A percentile compares a stretch with the other conserved stretches of the same genome.
Conservation (phyloP, 169 alveolate species). For the Eimeria falciformis region DNA sequence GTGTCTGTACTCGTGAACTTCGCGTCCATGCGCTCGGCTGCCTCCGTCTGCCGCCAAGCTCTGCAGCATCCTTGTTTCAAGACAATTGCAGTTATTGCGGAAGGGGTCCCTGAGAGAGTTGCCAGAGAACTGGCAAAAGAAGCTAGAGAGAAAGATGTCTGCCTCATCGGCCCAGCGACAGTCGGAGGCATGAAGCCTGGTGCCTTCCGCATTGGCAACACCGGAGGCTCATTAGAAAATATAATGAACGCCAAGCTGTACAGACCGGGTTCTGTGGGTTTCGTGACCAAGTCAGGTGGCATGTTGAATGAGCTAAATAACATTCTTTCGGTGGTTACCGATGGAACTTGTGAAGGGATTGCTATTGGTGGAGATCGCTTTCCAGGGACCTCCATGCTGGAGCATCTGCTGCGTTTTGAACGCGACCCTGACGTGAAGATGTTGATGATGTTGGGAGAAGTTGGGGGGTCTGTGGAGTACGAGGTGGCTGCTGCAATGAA, state of each 20-base stretch:
- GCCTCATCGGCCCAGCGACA: slow-evolving; percentile 83
- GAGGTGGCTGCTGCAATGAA: slow-evolving; percentile 78
- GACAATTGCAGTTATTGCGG: slow-evolving; percentile 62
- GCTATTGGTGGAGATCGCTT: slow-evolving; percentile 74
- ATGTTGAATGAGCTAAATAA: slow-evolving; percentile 83
- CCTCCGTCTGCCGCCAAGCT: slow-evolving; percentile 77
- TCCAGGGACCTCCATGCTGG: slow-evolving; percentile 75
- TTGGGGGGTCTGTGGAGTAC: slow-evolving; percentile 80
- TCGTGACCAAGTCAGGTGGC: slow-evolving; percentile 83
- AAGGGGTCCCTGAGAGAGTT: slow-evolving; percentile 81
- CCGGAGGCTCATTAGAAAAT: slow-evolving; percentile 82
- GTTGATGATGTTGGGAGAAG: slow-evolving; percentile 79
- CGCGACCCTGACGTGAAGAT: slow-evolving; percentile 78
- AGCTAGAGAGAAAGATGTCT: slow-evolving; percentile 74
- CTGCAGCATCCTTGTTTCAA: slow-evolving; percentile 34
- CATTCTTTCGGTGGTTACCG: slow-evolving; percentile 71
- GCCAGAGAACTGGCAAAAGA: slow-evolving; percentile 77
- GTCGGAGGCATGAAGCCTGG: slow-evolving; percentile 84
- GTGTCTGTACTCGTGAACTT: slow-evolving; percentile 79
- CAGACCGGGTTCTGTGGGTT: slow-evolving; percentile 82
- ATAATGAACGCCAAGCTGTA: slow-evolving; percentile 82
- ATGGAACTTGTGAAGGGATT: slow-evolving; percentile 62
- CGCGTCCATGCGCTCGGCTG: slow-evolving; percentile 81
- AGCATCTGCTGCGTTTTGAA: slow-evolving; percentile 81
- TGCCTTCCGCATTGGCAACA: slow-evolving; percentile 81